Evolutionary conservation across 2,329 filamentous ascomycete genomes (phyloP).

Genomic region (Sporothrix euskadiensis): DNA sequence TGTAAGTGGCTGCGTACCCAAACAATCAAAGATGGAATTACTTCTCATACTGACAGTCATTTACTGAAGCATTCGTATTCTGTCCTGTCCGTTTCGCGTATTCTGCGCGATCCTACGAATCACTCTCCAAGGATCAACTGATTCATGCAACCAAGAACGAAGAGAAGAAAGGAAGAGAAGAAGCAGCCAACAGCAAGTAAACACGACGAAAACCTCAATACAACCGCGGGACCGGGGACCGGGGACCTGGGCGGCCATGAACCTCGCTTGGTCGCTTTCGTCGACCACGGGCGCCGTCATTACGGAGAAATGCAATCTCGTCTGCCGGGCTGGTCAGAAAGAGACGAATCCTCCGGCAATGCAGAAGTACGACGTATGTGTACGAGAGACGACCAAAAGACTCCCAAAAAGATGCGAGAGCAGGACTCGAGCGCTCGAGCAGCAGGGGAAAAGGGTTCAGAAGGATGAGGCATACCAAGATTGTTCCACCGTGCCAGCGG

Average conservation of each 20-base stretch:
- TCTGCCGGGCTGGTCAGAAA: not conserved
- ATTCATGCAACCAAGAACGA: not conserved
- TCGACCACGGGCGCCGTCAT: not conserved
- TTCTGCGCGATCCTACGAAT: constrained; percentile 1
- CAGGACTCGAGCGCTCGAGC: not conserved
- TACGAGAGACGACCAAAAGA: not conserved
- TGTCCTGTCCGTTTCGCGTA: not conserved
- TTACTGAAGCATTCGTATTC: not conserved
- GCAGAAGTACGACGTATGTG: not conserved
- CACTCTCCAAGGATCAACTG: not conserved
- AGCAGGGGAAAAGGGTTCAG: not conserved
- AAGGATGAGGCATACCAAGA: constrained; percentile 2
- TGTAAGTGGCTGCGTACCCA: not conserved
- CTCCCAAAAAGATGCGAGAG: not conserved
- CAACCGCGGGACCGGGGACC: not conserved
- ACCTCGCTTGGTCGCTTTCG: not conserved
- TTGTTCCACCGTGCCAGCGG: not conserved
- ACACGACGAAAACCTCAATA: not conserved
- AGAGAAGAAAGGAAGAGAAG: not conserved
- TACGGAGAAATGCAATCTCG: not conserved
- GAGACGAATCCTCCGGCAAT: not conserved
- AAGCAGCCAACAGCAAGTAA: not conserved
- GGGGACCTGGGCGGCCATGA: not conserved
- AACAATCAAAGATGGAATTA: not conserved
- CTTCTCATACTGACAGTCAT: not conserved